Base-by-base conservation (phyloP, 768 basidiomycete species). In the Termitomyces sp. region DNA sequence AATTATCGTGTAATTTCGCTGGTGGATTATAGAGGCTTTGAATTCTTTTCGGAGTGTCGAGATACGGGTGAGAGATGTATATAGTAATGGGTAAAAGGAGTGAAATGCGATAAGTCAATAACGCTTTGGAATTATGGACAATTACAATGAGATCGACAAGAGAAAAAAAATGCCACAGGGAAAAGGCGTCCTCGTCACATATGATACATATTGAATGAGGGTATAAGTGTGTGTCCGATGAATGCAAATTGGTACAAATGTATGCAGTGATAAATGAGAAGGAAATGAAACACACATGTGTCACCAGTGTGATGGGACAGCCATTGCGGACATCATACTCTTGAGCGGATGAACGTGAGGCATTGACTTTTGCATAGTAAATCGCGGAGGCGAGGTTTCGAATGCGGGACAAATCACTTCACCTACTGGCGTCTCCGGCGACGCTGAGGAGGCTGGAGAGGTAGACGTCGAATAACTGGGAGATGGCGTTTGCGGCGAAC, bases 301-400 rank as follows among this genome's bases (percentile, higher is more conserved):
- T 75, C 76, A 88, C 86, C 86, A 88, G 18, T 75, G 73, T 1
- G 84, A 73, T 0, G 84, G 82, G 1, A 78, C 70, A 11, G 86
- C 86, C 56, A 81, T 78, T 0, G 86, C 84, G 41, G 85, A 88
- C 76, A 85, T 85, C 65, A 84, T 82, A 6, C 66, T 64, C 66
- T 86, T 86, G 42, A 81, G 70, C 0, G 78, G 77, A 51, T 81
- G 74, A 18, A 70, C 60, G 1, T 66, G 60, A 25, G 71, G 53
- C 15, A 69, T 68, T 7, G 66, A 66, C 23, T 62, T 64, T 18
- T 68, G 63, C 10, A 76, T 61, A 12, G 74, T 54, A 52, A 81
- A 76, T 10, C 57, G 51, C 27, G 80, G 63, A 39, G 82, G 66
- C 33, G 70, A 40, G 60, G 50, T 77, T 60, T 60, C 76, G 67